These are phyloP conservation scores for Taiozyma sp. DNA, from an alignment of 1,139 yeast species.

Conservation along the genomic window DNA sequence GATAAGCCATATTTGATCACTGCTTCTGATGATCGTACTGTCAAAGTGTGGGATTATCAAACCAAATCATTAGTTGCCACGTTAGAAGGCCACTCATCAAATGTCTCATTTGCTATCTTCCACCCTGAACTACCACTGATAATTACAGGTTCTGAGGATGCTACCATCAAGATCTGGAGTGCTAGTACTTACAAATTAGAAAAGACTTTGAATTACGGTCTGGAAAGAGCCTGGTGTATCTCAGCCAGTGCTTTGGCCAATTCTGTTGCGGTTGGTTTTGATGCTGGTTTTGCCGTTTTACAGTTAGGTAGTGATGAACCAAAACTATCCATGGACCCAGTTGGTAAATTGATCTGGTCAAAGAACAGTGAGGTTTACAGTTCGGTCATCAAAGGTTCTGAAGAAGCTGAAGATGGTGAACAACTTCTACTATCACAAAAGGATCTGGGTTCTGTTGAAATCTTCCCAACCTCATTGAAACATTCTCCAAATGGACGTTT, in stretches of 20 bases:
- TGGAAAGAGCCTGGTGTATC: constrained; percentile 97
- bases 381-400: constrained; percentile 70
- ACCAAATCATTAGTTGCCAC: constrained; percentile 95
- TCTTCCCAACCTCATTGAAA: constrained; percentile 79
- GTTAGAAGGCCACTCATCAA: constrained; percentile 87
- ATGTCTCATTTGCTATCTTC: constrained; percentile 94
- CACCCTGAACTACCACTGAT: constrained; percentile 94
- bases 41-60: constrained; percentile 96
- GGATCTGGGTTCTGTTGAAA: constrained; percentile 89
- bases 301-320: constrained; percentile 95
- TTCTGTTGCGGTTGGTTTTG: constrained; percentile 88
- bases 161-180: constrained; percentile 76
- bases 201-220: constrained; percentile 83
- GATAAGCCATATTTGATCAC: constrained; percentile 96
- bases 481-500: constrained; percentile 98
- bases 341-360: constrained; percentile 87
- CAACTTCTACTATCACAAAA: constrained; percentile 69
- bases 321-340: constrained; percentile 85
- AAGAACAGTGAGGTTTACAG: constrained; percentile 83
- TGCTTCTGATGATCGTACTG: constrained; percentile 86
- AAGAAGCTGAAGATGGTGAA: constrained; percentile 78
- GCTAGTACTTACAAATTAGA: constrained; percentile 80
- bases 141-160: constrained; percentile 81
- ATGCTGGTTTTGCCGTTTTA: constrained; percentile 84
- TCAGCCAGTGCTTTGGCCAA: constrained; percentile 74